A percentile compares a stretch with the other conserved stretches of the same genome.
Evolutionary conservation across 1,284 basidiomycete genomes (phyloP).

Genomic region (Rhodofomes roseus): DNA sequence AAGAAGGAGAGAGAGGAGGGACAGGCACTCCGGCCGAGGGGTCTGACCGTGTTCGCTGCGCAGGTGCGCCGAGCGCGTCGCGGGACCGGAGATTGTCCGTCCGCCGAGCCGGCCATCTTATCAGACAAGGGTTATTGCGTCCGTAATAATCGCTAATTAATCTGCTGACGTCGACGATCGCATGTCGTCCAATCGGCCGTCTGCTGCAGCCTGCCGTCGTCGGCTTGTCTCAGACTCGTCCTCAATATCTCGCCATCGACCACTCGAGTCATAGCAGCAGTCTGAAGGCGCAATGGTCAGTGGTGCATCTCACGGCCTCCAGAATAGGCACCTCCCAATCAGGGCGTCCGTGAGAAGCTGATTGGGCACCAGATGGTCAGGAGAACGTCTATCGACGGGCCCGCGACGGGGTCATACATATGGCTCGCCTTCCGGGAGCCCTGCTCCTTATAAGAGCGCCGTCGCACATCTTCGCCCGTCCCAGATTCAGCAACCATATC

Average conservation of each 20-base stretch:
- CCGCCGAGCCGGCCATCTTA: neutral
- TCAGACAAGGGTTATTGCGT: neutral
- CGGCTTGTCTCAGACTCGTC: neutral
- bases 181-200: neutral
- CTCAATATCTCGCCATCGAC: neutral
- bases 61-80: slow-evolving; percentile 9
- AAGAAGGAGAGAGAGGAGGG: slow-evolving; percentile 23
- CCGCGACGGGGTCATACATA: neutral
- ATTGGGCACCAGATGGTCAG: neutral
- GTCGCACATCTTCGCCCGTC: neutral
- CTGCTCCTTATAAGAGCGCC: neutral
- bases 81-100: neutral
- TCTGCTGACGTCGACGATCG: neutral
- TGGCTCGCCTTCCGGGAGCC: neutral
- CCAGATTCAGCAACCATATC: neutral
- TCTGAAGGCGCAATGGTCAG: neutral
- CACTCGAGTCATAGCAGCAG: neutral
- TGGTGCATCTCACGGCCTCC: no score
- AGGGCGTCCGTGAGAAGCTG: no score
- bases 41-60: slow-evolving; percentile 12
- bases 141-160: neutral
- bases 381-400: neutral
- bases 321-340: no score
- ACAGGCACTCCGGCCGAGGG: slow-evolving; percentile 27
- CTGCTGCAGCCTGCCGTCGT: neutral